Conservation (phyloP, 306 rosid species). For the Casuarina glauca region DNA sequence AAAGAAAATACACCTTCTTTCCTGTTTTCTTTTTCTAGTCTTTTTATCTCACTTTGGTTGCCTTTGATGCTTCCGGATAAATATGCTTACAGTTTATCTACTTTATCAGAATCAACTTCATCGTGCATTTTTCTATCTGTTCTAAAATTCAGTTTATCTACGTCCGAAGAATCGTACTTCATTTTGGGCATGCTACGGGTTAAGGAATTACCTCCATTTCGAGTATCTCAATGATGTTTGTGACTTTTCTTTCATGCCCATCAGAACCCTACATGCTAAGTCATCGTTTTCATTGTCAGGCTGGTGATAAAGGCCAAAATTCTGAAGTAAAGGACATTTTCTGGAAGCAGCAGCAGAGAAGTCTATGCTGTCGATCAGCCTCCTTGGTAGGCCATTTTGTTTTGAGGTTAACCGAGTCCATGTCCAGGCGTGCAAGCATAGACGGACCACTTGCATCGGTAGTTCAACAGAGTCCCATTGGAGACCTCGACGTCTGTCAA, state of each 20-base stretch:
- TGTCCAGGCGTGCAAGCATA: background rate
- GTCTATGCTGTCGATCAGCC: background rate
- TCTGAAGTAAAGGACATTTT: background rate
- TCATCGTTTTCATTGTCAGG: background rate
- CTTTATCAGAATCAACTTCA: conserved; percentile 32
- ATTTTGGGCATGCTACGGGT: background rate
- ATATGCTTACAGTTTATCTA: conserved; percentile 11
- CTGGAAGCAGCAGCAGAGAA: background rate
- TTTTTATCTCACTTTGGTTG: conserved; percentile 31
- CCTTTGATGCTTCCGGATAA: conserved; percentile 25
- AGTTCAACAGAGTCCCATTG: too few species aligned
- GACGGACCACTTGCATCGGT: too few species aligned
- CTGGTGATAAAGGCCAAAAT: background rate
- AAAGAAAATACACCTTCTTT: conserved; percentile 7
- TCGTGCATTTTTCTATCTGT: conserved; percentile 21
- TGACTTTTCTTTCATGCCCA: background rate
- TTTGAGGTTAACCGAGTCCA: background rate
- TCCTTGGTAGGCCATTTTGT: background rate
- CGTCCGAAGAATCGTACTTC: too few species aligned
- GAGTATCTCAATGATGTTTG: background rate
- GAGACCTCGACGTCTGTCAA: too few species aligned
- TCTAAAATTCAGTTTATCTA: background rate
- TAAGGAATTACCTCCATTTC: background rate
- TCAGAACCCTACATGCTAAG: background rate
- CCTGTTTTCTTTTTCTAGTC: conserved; percentile 22